Percentiles rank a stretch among this genome's conserved stretches.
Conservation (phyloP, 192 early-diverging fungal species). For the Coemansia sp. region DNA sequence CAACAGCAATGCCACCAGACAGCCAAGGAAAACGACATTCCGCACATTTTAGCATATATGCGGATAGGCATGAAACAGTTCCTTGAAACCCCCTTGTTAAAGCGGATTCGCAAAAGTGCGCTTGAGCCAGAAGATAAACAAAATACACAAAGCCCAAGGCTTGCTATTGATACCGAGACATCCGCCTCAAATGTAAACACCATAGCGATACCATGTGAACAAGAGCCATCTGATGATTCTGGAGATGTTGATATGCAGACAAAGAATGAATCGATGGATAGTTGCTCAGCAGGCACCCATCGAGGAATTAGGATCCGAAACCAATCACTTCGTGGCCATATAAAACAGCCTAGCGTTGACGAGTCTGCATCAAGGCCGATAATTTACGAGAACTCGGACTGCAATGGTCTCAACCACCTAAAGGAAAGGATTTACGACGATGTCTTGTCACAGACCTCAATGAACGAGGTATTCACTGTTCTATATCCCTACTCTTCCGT, state of each 20-base stretch:
- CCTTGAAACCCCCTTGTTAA: too few species aligned
- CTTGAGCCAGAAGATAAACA: neutral
- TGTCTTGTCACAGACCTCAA: neutral
- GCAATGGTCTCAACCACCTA: neutral
- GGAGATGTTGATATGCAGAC: too few species aligned
- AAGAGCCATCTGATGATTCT: too few species aligned
- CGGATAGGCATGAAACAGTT: too few species aligned
- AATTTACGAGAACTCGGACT: too few species aligned
- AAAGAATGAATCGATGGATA: neutral
- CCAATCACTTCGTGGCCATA: constrained; percentile 25
- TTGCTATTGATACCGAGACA: neutral
- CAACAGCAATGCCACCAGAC: neutral
- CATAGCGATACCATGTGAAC: neutral
- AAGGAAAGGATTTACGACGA: neutral
- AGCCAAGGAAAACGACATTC: neutral
- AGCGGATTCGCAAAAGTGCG: neutral
- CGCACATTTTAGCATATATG: too few species aligned
- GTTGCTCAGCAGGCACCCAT: neutral
- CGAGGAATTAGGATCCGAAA: constrained; percentile 8
- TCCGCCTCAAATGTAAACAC: neutral
- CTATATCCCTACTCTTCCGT: constrained; percentile 33
- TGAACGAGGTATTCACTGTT: constrained; percentile 19
- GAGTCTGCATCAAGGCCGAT: too few species aligned
- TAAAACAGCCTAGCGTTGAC: neutral
- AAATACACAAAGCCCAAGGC: neutral